phyloP scores from a whole-genome alignment of 371 early-diverging fungal species.

The Saksenaea vasiformis region DNA sequence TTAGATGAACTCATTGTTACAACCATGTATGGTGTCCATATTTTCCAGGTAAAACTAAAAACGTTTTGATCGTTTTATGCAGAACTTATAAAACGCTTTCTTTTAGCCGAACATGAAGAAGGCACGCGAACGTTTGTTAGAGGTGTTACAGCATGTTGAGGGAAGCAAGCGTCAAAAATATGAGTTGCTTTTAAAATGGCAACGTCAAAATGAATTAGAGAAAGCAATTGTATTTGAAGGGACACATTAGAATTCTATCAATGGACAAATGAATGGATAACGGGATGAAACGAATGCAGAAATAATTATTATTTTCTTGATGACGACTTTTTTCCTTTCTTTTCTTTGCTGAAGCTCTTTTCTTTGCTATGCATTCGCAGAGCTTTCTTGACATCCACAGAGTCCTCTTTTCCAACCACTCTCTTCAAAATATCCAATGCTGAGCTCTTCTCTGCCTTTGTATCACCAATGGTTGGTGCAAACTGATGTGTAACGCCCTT shows the following conservation, averaged over 20 bases:
- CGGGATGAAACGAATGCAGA: neutral
- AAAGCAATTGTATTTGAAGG: constrained; percentile 46
- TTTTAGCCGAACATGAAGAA: constrained; percentile 49
- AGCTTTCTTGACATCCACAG: constrained; percentile 65
- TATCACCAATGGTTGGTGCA: constrained; percentile 55
- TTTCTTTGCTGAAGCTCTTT: constrained; percentile 8
- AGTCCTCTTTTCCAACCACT: constrained; percentile 62
- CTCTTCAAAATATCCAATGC: constrained; percentile 62
- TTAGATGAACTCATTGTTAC: constrained; percentile 71
- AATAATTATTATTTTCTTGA: neutral
- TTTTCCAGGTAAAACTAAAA: constrained; percentile 54
- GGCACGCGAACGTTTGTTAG: constrained; percentile 39
- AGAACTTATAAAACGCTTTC: neutral
- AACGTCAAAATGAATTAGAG: constrained; percentile 43
- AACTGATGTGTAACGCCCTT: constrained; percentile 82
- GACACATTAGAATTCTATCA: neutral
- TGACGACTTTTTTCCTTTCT: neutral
- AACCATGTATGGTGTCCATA: constrained; percentile 73
- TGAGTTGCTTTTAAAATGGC: constrained; percentile 39
- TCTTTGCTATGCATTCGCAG: constrained; percentile 28
- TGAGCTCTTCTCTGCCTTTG: constrained; percentile 62
- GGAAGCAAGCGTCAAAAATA: constrained; percentile 43
- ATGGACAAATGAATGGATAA: neutral
- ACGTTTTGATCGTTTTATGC: neutral
- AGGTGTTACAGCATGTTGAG: constrained; percentile 45